Conservation (phyloP, 228 moss, liverwort and hornwort species). For the Sphagnum fallax region DNA sequence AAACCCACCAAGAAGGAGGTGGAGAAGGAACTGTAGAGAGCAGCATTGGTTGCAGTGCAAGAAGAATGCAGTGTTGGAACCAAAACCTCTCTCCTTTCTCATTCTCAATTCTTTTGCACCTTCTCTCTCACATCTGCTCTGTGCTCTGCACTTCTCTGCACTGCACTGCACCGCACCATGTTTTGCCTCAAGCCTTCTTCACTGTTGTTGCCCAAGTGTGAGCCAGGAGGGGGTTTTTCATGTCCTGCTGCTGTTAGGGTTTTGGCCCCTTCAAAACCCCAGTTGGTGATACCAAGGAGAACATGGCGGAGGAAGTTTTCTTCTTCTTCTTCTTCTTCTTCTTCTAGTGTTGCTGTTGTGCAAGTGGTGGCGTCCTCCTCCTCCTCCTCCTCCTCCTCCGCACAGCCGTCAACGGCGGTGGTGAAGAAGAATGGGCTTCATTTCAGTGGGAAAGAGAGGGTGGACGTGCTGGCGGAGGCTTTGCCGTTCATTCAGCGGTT, state of each 20-base stretch:
- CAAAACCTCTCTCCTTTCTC: neutral
- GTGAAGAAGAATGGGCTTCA: conserved; percentile 8
- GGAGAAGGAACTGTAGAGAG: neutral
- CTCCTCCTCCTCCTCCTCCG: neutral
- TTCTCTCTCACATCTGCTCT: neutral
- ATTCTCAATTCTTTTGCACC: neutral
- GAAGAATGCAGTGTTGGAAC: neutral
- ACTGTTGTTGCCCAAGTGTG: too few species aligned
- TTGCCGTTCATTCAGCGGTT: conserved; percentile 92
- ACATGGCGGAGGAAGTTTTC: too few species aligned
- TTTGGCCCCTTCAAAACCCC: too few species aligned
- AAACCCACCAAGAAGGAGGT: neutral
- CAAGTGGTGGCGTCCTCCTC: neutral
- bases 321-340: too few species aligned
- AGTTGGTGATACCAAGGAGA: too few species aligned
- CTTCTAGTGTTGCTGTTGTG: too few species aligned
- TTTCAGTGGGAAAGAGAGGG: conserved; percentile 77
- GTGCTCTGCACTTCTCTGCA: neutral
- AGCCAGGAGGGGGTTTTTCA: too few species aligned
- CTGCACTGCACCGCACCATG: neutral
- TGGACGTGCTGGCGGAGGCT: conserved; percentile 82
- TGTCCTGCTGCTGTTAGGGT: too few species aligned
- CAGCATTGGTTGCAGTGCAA: neutral
- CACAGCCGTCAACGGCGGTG: neutral
- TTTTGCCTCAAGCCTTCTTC: too few species aligned